Conservation (phyloP, 148 eudicot species). For the Vaccinium darrowii region DNA sequence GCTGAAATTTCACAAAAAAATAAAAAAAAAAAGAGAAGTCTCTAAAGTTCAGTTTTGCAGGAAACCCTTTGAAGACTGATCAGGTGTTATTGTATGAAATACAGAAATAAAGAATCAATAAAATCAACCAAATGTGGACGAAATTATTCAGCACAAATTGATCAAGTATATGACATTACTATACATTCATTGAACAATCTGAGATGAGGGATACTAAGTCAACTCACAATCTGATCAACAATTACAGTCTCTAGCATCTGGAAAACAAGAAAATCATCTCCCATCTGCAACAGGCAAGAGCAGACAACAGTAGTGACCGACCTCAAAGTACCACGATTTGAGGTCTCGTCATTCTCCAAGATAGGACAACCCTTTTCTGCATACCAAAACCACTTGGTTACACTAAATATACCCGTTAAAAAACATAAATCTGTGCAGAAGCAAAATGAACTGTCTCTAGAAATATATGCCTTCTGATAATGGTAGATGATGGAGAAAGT, state of each 20-base stretch:
- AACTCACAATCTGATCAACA: slow-evolving; percentile 63
- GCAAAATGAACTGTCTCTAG: not conserved
- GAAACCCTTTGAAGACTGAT: not conserved
- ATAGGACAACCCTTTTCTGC: slow-evolving; percentile 45
- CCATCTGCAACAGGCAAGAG: slow-evolving; percentile 68
- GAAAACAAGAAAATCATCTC: slow-evolving; percentile 64
- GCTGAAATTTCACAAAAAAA: slow-evolving; percentile 30
- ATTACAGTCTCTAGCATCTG: slow-evolving; percentile 66
- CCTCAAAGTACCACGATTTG: slow-evolving; percentile 46
- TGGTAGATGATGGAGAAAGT: not conserved
- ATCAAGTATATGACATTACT: not conserved
- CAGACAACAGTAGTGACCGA: slow-evolving; percentile 52
- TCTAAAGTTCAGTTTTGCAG: not conserved
- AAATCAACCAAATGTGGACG: not conserved
- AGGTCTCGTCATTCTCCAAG: slow-evolving; percentile 29
- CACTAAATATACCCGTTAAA: not conserved
- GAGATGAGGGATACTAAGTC: slow-evolving; percentile 11
- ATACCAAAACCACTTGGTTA: slow-evolving; percentile 13
- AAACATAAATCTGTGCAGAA: not conserved
- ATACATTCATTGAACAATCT: slow-evolving; percentile 14
- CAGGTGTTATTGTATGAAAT: not conserved
- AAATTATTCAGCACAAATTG: not conserved
- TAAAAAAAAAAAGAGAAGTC: not conserved
- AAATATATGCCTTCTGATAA: not conserved
- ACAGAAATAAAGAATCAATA: not conserved